Base-by-base conservation (phyloP, 768 basidiomycete species). In the Boletellus sp. region DNA sequence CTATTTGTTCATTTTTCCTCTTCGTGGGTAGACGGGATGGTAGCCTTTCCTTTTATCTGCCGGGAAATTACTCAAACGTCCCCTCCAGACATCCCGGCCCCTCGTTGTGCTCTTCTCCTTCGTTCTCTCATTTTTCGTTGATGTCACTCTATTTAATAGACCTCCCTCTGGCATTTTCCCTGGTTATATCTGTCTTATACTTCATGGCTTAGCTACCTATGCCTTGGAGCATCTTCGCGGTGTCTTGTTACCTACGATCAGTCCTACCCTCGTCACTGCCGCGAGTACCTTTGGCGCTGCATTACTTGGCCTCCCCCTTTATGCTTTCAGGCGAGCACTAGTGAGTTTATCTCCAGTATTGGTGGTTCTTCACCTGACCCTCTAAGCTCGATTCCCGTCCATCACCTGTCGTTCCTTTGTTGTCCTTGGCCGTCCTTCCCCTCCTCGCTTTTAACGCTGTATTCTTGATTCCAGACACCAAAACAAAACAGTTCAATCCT, bases 1-100 rank as follows among this genome's bases (percentile, higher is more conserved):
- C 57, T 90, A 31, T 81, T 90, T 57, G 70, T 80, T 19, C 84
- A 87, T 59, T 86, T 86, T 64, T 83, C 87, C 6, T 71, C 78
- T 20, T 70, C 84, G 37, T 89, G 86, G 85, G 71, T 84, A 42
- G 75, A 77, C 46, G 71, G 79, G 6, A 62, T 85, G 47, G 58
- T 80, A 35, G 74, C 61, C 48, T 70, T 76, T 42, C 67, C 74
- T 40, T 76, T 74, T 43, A 83, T 81, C 56, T 59, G 78, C 66
- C 13, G 34, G 28, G 31, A 34, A 45, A 22, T 28, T 17, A 28
- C 44, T 51, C 31, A 40, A 7, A 39, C 40, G 3, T 48, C 9
- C 17, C 33, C 38, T 22, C 31, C 54, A 88, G 84, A 70, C 76
- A 22, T 74, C 78, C 28, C 80, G 78, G 59, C 69, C 76, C 8